A percentile compares a stretch with the other conserved stretches of the same genome.
These are phyloP conservation scores for Manihot esculenta DNA, from an alignment of 441 rosid genomes.

Conservation along the genomic window DNA sequence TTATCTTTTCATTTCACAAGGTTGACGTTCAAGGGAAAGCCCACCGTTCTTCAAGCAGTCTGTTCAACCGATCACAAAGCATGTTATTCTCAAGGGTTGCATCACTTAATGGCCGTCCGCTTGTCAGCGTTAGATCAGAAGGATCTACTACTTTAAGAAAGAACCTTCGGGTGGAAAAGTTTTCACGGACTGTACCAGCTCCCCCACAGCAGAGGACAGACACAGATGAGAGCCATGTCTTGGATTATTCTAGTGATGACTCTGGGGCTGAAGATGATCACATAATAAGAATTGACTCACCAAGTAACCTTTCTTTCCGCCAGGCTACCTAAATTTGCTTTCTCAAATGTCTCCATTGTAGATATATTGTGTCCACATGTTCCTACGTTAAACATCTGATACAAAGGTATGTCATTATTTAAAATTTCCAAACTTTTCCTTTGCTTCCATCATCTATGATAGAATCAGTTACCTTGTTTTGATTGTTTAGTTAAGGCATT, in stretches of 20 bases:
- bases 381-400: background rate
- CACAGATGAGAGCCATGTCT: slow-evolving; percentile 23
- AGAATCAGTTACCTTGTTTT: background rate
- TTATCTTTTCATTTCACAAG: slow-evolving; percentile 27
- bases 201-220: slow-evolving; percentile 18
- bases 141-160: slow-evolving; percentile 37
- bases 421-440: no score
- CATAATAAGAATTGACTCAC: slow-evolving; percentile 68
- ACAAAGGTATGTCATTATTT: no score
- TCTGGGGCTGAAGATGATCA: slow-evolving; percentile 54
- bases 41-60: slow-evolving; percentile 32
- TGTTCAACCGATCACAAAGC: slow-evolving; percentile 37
- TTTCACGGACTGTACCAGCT: slow-evolving; percentile 16
- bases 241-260: slow-evolving; percentile 55
- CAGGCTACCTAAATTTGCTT: slow-evolving; percentile 23
- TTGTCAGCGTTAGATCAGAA: slow-evolving; percentile 51
- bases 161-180: slow-evolving; percentile 33
- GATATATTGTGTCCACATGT: background rate
- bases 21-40: slow-evolving; percentile 38
- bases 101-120: slow-evolving; percentile 21
- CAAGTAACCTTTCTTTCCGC: slow-evolving; percentile 53
- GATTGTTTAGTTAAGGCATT: background rate
- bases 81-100: slow-evolving; percentile 37
- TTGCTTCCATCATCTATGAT: slow-evolving; percentile 3
- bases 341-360: background rate